phyloP scores from a whole-genome alignment of 495 filamentous ascomycete species.

The Penicillium silybi region DNA sequence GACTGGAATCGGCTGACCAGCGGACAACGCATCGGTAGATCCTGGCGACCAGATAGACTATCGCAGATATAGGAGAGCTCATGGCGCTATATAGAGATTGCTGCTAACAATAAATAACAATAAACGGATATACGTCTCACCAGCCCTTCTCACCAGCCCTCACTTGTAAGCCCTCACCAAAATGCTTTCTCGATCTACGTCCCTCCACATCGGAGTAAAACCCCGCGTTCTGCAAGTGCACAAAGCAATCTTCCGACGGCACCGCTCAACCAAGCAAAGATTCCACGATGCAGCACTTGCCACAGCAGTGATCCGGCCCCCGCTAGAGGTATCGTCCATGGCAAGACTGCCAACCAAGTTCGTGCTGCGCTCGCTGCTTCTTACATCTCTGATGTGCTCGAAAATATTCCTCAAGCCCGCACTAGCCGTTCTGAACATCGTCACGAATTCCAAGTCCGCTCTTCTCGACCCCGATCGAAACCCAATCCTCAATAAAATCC shows the following conservation, averaged over 20 bases:
- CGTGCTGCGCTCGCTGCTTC: constrained; percentile 67
- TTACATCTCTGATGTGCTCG: constrained; percentile 74
- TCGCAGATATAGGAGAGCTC: background rate
- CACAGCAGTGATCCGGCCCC: background rate
- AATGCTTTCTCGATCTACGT: constrained; percentile 10
- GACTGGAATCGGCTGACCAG: constrained; percentile 15
- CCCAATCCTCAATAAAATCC: constrained; percentile 48
- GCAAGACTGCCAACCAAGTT: constrained; percentile 63
- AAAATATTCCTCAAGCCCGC: constrained; percentile 63
- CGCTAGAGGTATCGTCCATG: constrained; percentile 45
- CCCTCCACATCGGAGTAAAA: background rate
- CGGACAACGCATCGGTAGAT: constrained; percentile 1
- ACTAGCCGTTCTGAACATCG: constrained; percentile 54
- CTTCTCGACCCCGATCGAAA: constrained; percentile 58
- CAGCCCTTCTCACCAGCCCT: background rate
- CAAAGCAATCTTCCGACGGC: background rate
- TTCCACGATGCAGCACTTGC: constrained; percentile 14
- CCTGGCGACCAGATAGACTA: background rate
- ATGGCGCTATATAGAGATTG: background rate
- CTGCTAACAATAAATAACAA: background rate
- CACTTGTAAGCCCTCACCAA: background rate
- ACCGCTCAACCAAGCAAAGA: constrained; percentile 17
- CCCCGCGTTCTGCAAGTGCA: background rate
- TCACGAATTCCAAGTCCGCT: constrained; percentile 60
- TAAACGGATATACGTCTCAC: background rate